Evolutionary conservation across 805 yeast species (phyloP), one percentile per base, ranked within the genome.

Genomic region (Candida ortonii): DNA sequence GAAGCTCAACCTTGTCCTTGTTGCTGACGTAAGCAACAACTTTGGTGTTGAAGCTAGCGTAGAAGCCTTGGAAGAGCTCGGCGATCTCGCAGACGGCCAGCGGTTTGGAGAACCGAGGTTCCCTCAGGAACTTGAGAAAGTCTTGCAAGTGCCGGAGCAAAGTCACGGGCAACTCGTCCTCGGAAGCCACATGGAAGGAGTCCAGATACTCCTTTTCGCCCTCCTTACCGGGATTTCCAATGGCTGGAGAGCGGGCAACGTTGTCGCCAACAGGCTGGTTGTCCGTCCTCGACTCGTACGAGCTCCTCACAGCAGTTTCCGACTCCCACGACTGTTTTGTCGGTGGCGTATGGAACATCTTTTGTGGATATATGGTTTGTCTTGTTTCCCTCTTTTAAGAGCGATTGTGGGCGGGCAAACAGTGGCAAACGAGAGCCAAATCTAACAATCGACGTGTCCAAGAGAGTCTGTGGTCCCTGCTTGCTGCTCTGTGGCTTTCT

Each of bases 291-390:
- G 32, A 9, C 16, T 43, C 44, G 33, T 55, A 54, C 4, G 62
- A 55, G 28, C 38, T 49, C 14, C 39, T 33, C 13, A 54, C 36
- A 1, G 62, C 42, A 2, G 56, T 37, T 3, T 43, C 44, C 2
- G 53, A 14, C 19, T 47, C 41, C 64, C 64, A 59, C 5, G 49
- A 41, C 13, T 51, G 45, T 26, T 54, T 58, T 2, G 57, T 55
- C 6, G 62, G 62, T 5, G 64, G 64, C 5, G 64, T 59, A 35
- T 59, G 62, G 36, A 59, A 53, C 64, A 59, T 53, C n/a, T n/a
- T n/a, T n/a, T n/a, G n/a, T n/a, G n/a, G n/a, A n/a, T n/a, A n/a
- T n/a, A n/a, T n/a, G n/a, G n/a, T n/a, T n/a, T n/a, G n/a, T n/a
- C n/a, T n/a, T n/a, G n/a, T n/a, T n/a, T n/a, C n/a, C n/a, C n/a